phyloP scores from a whole-genome alignment of 2,329 filamentous ascomycete genomes.

The Gyromitra esculenta region DNA sequence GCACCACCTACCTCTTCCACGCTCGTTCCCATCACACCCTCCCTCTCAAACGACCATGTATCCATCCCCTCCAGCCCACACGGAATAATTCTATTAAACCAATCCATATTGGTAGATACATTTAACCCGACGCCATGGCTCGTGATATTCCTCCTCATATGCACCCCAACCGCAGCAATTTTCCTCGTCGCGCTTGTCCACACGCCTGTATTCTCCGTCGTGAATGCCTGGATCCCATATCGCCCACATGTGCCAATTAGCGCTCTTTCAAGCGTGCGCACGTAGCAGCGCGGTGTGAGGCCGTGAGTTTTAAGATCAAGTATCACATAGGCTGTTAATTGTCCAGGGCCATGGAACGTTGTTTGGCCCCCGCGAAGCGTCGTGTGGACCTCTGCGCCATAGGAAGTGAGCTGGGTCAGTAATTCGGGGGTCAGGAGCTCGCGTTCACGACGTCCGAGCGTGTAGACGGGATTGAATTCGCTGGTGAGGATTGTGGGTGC shows the following conservation, averaged over 20 bases:
- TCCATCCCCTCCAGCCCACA: slow-evolving; percentile 84
- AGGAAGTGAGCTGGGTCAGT: slow-evolving; percentile 62
- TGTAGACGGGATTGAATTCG: slow-evolving; percentile 85
- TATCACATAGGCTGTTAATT: slow-evolving; percentile 91
- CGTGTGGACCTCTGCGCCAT: slow-evolving; percentile 70
- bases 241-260: slow-evolving; percentile 72
- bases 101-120: slow-evolving; percentile 71
- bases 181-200: slow-evolving; percentile 74
- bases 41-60: slow-evolving; percentile 76
- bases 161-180: slow-evolving; percentile 91
- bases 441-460: slow-evolving; percentile 82
- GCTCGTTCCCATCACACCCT: slow-evolving; percentile 69
- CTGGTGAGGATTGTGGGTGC: slow-evolving; percentile 77
- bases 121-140: slow-evolving; percentile 87
- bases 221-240: slow-evolving; percentile 70
- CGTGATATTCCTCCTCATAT: slow-evolving; percentile 82
- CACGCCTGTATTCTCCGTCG: slow-evolving; percentile 82
- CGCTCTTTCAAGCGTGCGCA: slow-evolving; percentile 78
- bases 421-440: slow-evolving; percentile 64
- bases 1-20: slow-evolving; percentile 76
- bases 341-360: slow-evolving; percentile 94
- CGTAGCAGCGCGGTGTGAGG: slow-evolving; percentile 78
- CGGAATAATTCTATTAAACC: slow-evolving; percentile 81
- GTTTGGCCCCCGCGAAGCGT: slow-evolving; percentile 88
- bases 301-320: slow-evolving; percentile 78